phyloP scores from a whole-genome alignment of 306 rosid species.

The Geum urbanum region DNA sequence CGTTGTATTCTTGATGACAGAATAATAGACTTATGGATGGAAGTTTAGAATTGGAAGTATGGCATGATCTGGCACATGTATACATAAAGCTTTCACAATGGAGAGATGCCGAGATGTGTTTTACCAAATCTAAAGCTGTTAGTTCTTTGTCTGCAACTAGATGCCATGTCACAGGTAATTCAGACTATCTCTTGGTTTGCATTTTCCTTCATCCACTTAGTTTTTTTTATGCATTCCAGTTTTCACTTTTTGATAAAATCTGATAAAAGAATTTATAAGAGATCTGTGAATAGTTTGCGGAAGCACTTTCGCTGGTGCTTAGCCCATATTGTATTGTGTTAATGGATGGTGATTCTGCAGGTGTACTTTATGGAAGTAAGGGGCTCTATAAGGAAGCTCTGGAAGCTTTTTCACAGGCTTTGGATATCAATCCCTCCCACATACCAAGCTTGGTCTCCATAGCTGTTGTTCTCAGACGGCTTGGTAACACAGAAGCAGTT shows the following conservation, averaged over 20 bases:
- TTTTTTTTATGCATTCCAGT: neutral
- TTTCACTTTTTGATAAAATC: neutral
- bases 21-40: constrained; percentile 38
- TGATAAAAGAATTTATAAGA: neutral
- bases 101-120: constrained; percentile 78
- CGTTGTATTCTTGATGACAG: constrained; percentile 37
- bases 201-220: constrained; percentile 1
- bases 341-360: constrained; percentile 31
- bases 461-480: constrained; percentile 49
- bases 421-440: constrained; percentile 62
- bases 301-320: neutral
- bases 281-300: neutral
- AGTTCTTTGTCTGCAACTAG: constrained; percentile 53
- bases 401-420: constrained; percentile 48
- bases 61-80: constrained; percentile 77
- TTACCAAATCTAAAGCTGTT: constrained; percentile 64
- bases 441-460: constrained; percentile 65
- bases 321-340: neutral
- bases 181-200: neutral
- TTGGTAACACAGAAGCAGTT: constrained; percentile 33
- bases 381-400: constrained; percentile 68
- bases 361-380: constrained; percentile 56
- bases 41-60: constrained; percentile 70
- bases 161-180: constrained; percentile 64
- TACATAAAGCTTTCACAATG: constrained; percentile 64